These are phyloP conservation scores for Cladosporium sp. DNA, from an alignment of 2,329 filamentous ascomycete species.

Conservation along the genomic window DNA sequence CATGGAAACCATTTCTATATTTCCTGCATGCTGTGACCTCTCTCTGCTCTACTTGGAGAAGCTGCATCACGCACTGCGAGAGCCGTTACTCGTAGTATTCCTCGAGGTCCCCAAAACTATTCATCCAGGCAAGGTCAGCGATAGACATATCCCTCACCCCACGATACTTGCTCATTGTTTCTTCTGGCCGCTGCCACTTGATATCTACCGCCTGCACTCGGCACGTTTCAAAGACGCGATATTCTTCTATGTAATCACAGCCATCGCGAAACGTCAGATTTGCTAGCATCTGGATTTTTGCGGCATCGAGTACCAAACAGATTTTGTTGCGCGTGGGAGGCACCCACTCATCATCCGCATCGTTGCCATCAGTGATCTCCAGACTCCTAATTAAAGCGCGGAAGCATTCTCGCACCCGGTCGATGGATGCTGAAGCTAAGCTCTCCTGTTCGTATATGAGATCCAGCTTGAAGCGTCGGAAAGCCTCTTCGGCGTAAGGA, in stretches of 20 bases:
- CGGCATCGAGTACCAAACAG: constrained; percentile 1
- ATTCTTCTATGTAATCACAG: not conserved
- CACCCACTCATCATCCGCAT: not conserved
- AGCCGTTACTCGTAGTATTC: no score
- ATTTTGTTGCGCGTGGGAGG: not conserved
- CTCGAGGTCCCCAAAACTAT: not conserved
- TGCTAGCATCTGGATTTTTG: not conserved
- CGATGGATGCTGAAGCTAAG: not conserved
- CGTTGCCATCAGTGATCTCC: not conserved
- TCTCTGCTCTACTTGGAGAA: not conserved
- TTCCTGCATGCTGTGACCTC: not conserved
- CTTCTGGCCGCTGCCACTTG: not conserved
- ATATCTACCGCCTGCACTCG: not conserved
- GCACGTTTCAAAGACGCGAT: not conserved
- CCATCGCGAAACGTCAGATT: not conserved
- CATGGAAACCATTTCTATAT: not conserved
- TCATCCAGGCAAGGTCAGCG: not conserved
- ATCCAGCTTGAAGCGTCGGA: not conserved
- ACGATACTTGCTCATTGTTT: not conserved
- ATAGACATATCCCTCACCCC: not conserved
- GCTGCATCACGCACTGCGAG: no score
- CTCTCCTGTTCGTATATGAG: not conserved
- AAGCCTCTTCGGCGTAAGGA: not conserved
- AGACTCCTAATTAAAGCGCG: not conserved
- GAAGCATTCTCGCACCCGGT: not conserved